Evolutionary conservation across 2,329 filamentous ascomycete genomes (phyloP).

Genomic region (Aspergillus costaricaensis): DNA sequence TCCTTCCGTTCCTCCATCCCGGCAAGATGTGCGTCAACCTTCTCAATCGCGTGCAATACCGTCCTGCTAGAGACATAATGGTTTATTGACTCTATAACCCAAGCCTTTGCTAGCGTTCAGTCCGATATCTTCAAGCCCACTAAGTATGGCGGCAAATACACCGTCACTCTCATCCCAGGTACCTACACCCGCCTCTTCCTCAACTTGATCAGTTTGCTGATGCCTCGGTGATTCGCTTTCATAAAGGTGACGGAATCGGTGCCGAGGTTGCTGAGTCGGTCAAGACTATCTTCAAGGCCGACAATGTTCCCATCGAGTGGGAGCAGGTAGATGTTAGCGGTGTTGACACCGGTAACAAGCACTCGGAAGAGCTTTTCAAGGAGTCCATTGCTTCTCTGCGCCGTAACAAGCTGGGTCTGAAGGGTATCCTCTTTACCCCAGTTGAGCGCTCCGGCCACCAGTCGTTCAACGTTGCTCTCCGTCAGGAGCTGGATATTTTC

Average conservation of each 20-base stretch:
- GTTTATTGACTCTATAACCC: slow-evolving; percentile 24
- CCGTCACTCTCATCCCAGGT: slow-evolving; percentile 95
- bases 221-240: neutral
- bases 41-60: neutral
- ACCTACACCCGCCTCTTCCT: slow-evolving; percentile 30
- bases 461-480: slow-evolving; percentile 98
- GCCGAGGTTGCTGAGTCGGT: slow-evolving; percentile 97
- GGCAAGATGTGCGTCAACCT: slow-evolving; percentile 55
- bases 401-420: slow-evolving; percentile 98
- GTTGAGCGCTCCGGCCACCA: slow-evolving; percentile 96
- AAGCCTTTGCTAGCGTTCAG: slow-evolving; percentile 75
- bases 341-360: slow-evolving; percentile 79
- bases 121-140: slow-evolving; percentile 98
- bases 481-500: slow-evolving; percentile 99
- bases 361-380: slow-evolving; percentile 92
- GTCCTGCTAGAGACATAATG: slow-evolving; percentile 1
- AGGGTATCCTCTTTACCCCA: slow-evolving; percentile 98
- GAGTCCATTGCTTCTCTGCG: slow-evolving; percentile 93
- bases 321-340: slow-evolving; percentile 96
- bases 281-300: slow-evolving; percentile 99
- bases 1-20: slow-evolving; percentile 54
- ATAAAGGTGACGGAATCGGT: slow-evolving; percentile 84
- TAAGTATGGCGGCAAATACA: slow-evolving; percentile 99
- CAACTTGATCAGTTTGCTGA: slow-evolving; percentile 16
- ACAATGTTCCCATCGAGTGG: slow-evolving; percentile 98